A percentile compares a stretch with the other conserved stretches of the same genome.
Evolutionary conservation across 2,329 filamentous ascomycete genomes (phyloP).

Genomic region (Cadophora malorum): DNA sequence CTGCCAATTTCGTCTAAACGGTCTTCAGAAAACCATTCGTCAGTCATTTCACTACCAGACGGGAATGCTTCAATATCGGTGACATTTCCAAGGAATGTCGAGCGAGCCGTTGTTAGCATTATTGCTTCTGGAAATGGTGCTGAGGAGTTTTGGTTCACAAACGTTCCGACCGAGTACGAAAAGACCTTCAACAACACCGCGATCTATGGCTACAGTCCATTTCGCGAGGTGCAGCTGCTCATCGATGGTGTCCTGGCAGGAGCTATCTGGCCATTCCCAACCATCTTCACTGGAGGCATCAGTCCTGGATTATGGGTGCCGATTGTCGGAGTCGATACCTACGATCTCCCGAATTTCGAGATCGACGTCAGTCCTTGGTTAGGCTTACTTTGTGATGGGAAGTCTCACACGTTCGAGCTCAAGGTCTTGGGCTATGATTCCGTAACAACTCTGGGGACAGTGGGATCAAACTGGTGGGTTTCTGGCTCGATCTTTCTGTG

Average conservation of each 20-base stretch:
- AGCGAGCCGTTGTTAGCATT: conserved; percentile 73
- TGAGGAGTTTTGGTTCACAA: conserved; percentile 88
- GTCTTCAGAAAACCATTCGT: conserved; percentile 54
- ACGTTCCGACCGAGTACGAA: conserved; percentile 67
- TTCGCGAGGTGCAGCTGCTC: conserved; percentile 75
- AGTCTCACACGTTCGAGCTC: conserved; percentile 68
- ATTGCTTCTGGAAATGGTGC: conserved; percentile 74
- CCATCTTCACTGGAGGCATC: conserved; percentile 80
- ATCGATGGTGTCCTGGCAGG: conserved; percentile 75
- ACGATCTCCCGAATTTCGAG: conserved; percentile 77
- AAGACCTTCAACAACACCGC: conserved; percentile 61
- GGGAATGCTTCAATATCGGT: conserved; percentile 54
- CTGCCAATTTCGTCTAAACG: conserved; percentile 60
- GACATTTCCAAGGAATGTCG: conserved; percentile 65
- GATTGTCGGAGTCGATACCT: conserved; percentile 76
- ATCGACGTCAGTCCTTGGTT: conserved; percentile 81
- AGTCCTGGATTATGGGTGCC: conserved; percentile 77
- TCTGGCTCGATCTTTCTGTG: conserved; percentile 79
- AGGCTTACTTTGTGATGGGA: conserved; percentile 68
- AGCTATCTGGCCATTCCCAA: conserved; percentile 78
- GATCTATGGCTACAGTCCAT: conserved; percentile 71
- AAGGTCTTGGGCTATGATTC: conserved; percentile 68
- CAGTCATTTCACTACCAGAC: conserved; percentile 61
- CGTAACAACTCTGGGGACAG: conserved; percentile 52
- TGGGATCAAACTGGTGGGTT: conserved; percentile 73